Evolutionary conservation across 495 filamentous ascomycete species (phyloP).

Genomic region (Hamigera avellanea): DNA sequence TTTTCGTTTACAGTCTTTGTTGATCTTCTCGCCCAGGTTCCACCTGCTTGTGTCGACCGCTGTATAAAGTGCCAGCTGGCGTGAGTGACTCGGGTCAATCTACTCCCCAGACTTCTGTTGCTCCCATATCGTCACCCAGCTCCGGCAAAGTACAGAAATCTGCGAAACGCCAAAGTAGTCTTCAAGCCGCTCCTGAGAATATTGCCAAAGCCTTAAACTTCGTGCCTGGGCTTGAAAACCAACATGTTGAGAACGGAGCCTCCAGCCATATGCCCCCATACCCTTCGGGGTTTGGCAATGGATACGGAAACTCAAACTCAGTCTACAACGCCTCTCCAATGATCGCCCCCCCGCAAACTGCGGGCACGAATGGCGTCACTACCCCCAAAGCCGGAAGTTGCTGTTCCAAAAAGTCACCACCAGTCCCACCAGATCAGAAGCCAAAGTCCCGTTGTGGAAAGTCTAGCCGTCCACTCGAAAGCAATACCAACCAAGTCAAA

Average conservation of each 20-base stretch:
- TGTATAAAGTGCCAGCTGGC: conserved; percentile 25
- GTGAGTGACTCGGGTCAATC: conserved; percentile 7
- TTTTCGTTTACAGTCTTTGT: not conserved
- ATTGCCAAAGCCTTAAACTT: conserved; percentile 18
- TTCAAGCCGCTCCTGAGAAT: conserved; percentile 14
- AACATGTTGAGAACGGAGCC: conserved; percentile 10
- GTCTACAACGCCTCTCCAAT: not conserved
- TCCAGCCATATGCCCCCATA: conserved; percentile 6
- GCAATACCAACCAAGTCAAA: conserved; percentile 1
- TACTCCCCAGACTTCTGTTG: conserved; percentile 4
- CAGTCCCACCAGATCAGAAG: conserved; percentile 5
- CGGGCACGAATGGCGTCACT: conserved; percentile 1
- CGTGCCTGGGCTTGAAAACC: conserved; percentile 9
- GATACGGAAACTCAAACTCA: not conserved
- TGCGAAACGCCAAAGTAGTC: conserved; percentile 12
- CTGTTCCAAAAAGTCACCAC: conserved; percentile 18
- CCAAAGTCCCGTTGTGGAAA: conserved; percentile 24
- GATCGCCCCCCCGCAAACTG: not conserved
- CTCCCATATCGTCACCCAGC: conserved; percentile 7
- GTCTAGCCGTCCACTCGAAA: conserved; percentile 3
- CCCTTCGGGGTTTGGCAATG: not conserved
- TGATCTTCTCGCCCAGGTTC: conserved; percentile 12
- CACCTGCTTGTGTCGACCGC: conserved; percentile 28
- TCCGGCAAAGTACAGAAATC: conserved; percentile 19
- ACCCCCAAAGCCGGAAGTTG: conserved; percentile 11